Percentiles rank a stretch among this genome's conserved stretches.
phyloP scores from a whole-genome alignment of 2,329 filamentous ascomycete species.

The Coniella lustricola region DNA sequence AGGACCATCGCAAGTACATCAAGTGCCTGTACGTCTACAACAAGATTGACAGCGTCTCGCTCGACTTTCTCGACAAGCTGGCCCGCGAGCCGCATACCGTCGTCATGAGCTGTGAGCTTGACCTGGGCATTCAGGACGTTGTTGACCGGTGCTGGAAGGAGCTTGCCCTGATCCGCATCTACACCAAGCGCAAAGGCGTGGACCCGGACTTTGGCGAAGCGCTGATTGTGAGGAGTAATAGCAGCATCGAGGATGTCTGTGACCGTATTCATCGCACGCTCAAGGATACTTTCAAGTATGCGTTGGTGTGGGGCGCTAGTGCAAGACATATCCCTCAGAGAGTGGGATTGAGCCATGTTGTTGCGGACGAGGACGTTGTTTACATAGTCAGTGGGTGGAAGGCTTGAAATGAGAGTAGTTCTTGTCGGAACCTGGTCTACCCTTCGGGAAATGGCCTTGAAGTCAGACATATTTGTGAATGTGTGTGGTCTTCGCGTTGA shows the following conservation, averaged over 20 bases:
- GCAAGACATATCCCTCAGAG: slow-evolving; percentile 91
- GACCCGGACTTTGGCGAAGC: slow-evolving; percentile 89
- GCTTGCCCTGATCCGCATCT: slow-evolving; percentile 80
- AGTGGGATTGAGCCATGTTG: slow-evolving; percentile 76
- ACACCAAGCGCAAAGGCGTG: slow-evolving; percentile 91
- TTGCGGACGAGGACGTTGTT: slow-evolving; percentile 63
- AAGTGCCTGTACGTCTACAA: slow-evolving; percentile 95
- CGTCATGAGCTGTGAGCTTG: slow-evolving; percentile 96
- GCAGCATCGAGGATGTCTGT: slow-evolving; percentile 93
- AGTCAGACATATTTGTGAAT: neutral
- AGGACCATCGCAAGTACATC: slow-evolving; percentile 97
- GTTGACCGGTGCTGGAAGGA: slow-evolving; percentile 95
- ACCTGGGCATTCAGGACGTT: slow-evolving; percentile 88
- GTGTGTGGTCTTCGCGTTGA: neutral
- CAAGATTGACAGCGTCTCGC: slow-evolving; percentile 93
- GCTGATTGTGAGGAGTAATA: slow-evolving; percentile 81
- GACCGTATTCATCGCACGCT: slow-evolving; percentile 88
- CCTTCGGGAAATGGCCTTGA: too few relatives aligned
- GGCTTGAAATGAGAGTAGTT: slow-evolving; percentile 34
- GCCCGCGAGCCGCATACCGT: slow-evolving; percentile 89
- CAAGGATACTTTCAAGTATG: slow-evolving; percentile 99
- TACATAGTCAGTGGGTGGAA: slow-evolving; percentile 60
- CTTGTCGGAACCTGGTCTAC: too few relatives aligned
- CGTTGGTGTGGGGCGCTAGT: slow-evolving; percentile 94
- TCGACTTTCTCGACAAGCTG: slow-evolving; percentile 87